These are phyloP conservation scores for Hirsutella thompsonii DNA, from an alignment of 2,329 filamentous ascomycete genomes.

Conservation along the genomic window DNA sequence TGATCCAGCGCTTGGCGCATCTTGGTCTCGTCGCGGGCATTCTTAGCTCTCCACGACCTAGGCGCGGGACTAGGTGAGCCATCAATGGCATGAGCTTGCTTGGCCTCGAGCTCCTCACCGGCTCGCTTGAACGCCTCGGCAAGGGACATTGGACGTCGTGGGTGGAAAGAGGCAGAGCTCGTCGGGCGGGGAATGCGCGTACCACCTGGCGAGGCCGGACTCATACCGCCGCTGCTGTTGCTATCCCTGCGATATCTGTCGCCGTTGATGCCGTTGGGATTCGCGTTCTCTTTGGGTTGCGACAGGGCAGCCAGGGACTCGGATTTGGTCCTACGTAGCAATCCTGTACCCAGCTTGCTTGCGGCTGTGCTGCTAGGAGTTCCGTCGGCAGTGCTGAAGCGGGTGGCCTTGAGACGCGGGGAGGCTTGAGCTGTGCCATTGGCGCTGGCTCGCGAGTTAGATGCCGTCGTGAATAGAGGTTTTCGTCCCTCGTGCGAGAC, in stretches of 20 bases:
- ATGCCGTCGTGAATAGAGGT: slow-evolving; percentile 22
- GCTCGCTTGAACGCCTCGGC: slow-evolving; percentile 27
- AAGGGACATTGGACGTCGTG: slow-evolving; percentile 24
- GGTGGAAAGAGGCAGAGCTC: slow-evolving; percentile 13
- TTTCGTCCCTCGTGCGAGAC: slow-evolving; percentile 27
- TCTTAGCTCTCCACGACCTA: slow-evolving; percentile 25
- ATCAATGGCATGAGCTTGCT: slow-evolving; percentile 16
- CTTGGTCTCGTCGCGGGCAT: slow-evolving; percentile 16
- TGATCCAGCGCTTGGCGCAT: slow-evolving; percentile 14
- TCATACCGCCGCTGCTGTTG: slow-evolving; percentile 4
- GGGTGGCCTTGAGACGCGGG: slow-evolving; percentile 5
- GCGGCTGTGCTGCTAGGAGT: background rate
- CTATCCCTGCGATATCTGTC: slow-evolving; percentile 1
- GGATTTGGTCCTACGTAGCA: slow-evolving; percentile 12
- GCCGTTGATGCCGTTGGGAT: background rate
- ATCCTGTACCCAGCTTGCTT: background rate
- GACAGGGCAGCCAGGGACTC: slow-evolving; percentile 9
- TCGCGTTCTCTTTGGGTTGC: background rate
- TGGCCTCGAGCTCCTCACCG: slow-evolving; percentile 15
- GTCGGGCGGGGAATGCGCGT: slow-evolving; percentile 21
- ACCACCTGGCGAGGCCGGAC: slow-evolving; percentile 12
- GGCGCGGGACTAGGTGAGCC: slow-evolving; percentile 40
- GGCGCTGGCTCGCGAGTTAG: slow-evolving; percentile 5
- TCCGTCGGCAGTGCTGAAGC: background rate
- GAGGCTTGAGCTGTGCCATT: slow-evolving; percentile 3